A percentile compares a stretch with the other conserved stretches of the same genome.
Conservation (phyloP, 441 rosid genomes). For the Bocquillonia castaneifolia region DNA sequence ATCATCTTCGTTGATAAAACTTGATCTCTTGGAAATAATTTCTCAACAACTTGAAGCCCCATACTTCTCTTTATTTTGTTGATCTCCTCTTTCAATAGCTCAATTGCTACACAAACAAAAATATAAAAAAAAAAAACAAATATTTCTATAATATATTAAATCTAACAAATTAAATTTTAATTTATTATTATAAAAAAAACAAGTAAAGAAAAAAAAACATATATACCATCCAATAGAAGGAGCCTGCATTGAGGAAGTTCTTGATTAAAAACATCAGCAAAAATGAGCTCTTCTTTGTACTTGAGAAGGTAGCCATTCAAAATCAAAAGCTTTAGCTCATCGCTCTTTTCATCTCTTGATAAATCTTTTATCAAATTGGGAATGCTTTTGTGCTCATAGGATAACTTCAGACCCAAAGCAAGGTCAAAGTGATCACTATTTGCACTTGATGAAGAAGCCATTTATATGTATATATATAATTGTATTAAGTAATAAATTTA, state of each 20-base stretch:
- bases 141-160: not conserved
- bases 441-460: constrained; percentile 11
- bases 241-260: constrained; percentile 5
- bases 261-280: not conserved
- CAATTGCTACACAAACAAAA: constrained; percentile 2
- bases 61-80: constrained; percentile 8
- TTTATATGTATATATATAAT: no score
- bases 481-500: no score
- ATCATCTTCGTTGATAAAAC: not conserved
- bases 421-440: not conserved
- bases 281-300: not conserved
- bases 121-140: not conserved
- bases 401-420: constrained; percentile 14
- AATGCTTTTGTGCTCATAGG: constrained; percentile 9
- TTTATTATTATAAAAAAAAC: not conserved
- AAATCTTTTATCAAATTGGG: constrained; percentile 6
- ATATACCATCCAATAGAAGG: constrained; percentile 5
- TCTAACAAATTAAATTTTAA: not conserved
- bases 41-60: not conserved
- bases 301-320: constrained; percentile 17
- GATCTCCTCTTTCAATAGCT: constrained; percentile 17
- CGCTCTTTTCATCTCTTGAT: not conserved
- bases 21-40: not conserved
- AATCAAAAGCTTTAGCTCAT: constrained; percentile 13
- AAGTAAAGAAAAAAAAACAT: not conserved